Conservation (phyloP, 2,329 filamentous ascomycete species). For the Paecilomyces sp. region DNA sequence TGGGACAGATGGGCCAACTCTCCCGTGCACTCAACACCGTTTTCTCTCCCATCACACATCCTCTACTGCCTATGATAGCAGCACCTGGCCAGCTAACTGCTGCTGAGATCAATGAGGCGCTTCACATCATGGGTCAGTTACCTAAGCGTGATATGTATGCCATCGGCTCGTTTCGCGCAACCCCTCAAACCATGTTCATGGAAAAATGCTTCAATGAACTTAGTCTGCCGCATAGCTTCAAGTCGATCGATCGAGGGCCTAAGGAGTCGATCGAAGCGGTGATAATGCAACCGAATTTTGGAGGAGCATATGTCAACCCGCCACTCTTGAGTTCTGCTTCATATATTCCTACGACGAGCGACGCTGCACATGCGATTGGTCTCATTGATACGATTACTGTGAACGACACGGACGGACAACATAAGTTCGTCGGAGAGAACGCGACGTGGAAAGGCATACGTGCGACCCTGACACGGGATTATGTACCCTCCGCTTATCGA, state of each 20-base stretch:
- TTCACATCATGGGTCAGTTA: constrained; percentile 72
- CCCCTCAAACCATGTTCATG: constrained; percentile 74
- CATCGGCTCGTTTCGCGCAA: constrained; percentile 66
- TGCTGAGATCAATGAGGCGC: constrained; percentile 73
- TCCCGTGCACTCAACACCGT: constrained; percentile 78
- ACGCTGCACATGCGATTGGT: constrained; percentile 70
- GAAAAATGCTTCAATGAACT: constrained; percentile 78
- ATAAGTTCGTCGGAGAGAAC: constrained; percentile 68
- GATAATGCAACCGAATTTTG: constrained; percentile 67
- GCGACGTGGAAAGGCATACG: constrained; percentile 80
- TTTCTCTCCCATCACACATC: constrained; percentile 83
- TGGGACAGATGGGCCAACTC: constrained; percentile 79
- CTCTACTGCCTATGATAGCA: constrained; percentile 73
- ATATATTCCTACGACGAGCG: constrained; percentile 61
- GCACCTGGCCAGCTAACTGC: constrained; percentile 80
- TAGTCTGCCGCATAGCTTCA: constrained; percentile 76
- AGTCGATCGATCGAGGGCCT: constrained; percentile 63
- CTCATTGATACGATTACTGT: constrained; percentile 76
- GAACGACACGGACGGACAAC: constrained; percentile 42
- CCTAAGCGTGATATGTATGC: constrained; percentile 75
- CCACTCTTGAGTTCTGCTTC: constrained; percentile 53
- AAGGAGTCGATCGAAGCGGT: constrained; percentile 63
- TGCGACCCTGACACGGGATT: constrained; percentile 71
- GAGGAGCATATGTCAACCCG: constrained; percentile 74
- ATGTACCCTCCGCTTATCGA: constrained; percentile 74